phyloP scores from a whole-genome alignment of 768 basidiomycete species.

The Leccinum uliginosum region DNA sequence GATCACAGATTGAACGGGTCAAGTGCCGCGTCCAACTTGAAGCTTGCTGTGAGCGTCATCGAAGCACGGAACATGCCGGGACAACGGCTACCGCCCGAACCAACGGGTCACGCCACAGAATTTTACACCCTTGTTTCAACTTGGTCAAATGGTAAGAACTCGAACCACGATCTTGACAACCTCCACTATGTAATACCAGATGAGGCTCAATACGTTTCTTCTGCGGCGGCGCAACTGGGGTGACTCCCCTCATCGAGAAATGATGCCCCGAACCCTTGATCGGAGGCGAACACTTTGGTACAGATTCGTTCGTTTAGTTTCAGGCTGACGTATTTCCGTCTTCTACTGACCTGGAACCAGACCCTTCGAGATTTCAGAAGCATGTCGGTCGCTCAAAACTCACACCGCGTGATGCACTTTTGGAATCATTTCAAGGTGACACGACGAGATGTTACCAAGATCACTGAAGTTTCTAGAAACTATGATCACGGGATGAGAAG shows the following conservation, averaged over 20 bases:
- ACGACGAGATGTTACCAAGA: neutral
- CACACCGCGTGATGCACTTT: neutral
- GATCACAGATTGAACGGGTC: no score
- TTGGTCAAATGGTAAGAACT: no score
- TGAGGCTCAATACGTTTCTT: no score
- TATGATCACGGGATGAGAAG: neutral
- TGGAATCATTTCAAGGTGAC: neutral
- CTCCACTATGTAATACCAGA: neutral
- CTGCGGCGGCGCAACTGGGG: no score
- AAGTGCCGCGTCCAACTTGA: no score
- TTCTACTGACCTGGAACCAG: neutral
- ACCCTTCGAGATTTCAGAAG: neutral
- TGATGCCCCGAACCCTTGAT: no score
- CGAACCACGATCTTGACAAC: neutral
- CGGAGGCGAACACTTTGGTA: neutral
- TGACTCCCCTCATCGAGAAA: no score
- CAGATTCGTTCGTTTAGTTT: neutral
- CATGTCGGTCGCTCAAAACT: neutral
- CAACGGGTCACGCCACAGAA: no score
- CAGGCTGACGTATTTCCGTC: neutral
- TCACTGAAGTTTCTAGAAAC: neutral
- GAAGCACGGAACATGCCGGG: no score
- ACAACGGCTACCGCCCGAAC: no score
- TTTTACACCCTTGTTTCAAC: no score
- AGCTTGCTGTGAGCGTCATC: no score